Evolutionary conservation across 345 rosid species (phyloP).

Genomic region (Eucalyptus caleyi): DNA sequence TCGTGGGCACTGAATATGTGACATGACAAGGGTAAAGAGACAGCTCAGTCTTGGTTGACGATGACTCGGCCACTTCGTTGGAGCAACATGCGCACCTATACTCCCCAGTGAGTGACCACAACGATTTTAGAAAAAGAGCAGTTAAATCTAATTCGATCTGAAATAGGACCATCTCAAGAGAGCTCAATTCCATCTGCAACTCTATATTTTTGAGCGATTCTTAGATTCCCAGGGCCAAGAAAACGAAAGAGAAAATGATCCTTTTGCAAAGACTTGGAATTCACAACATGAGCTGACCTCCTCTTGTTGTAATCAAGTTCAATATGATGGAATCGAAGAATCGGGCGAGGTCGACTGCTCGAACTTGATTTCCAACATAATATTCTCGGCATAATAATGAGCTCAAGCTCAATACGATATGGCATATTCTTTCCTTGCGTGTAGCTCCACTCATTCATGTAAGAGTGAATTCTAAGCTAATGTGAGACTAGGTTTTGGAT

Average conservation of each 20-base stretch:
- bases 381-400: not conserved
- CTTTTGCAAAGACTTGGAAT: not conserved
- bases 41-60: not conserved
- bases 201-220: not conserved
- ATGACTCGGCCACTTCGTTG: not conserved
- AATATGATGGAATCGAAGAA: not conserved
- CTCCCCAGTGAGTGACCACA: not conserved
- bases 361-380: not conserved
- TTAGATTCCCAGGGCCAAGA: too few species aligned
- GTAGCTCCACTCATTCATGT: not conserved
- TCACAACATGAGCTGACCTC: not conserved
- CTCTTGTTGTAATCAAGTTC: not conserved
- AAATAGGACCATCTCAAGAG: not conserved
- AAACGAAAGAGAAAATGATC: not conserved
- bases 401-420: not conserved
- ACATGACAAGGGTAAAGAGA: not conserved
- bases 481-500: not conserved
- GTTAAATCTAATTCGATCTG: not conserved
- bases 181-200: not conserved
- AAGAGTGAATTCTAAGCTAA: not conserved
- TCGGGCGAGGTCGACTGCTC: not conserved
- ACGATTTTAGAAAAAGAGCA: not conserved
- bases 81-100: too few species aligned
- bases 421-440: not conserved
- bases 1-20: not conserved